phyloP scores from a whole-genome alignment of 2,329 filamentous ascomycete genomes.

The Ciborinia camelliae region DNA sequence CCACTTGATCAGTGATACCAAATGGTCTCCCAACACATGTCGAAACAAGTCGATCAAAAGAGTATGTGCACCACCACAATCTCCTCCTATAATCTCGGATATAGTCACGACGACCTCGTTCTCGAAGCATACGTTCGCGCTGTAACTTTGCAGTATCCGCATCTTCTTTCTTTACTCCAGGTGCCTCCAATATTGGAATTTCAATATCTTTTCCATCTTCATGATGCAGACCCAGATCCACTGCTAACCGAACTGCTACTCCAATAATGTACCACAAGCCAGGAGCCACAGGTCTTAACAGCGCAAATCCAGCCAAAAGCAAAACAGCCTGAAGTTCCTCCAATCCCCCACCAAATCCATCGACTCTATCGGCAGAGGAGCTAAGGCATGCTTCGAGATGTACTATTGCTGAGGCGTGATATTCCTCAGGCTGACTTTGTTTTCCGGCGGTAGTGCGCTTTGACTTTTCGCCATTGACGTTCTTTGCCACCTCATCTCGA shows the following conservation, averaged over 20 bases:
- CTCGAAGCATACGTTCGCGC: constrained; percentile 40
- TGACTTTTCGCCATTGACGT: constrained; percentile 32
- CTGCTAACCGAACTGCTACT: constrained; percentile 82
- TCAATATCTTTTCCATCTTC: constrained; percentile 74
- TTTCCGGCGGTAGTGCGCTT: constrained; percentile 30
- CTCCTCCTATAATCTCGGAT: constrained; percentile 80
- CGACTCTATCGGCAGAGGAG: constrained; percentile 49
- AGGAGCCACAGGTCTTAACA: constrained; percentile 85
- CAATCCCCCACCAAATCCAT: constrained; percentile 77
- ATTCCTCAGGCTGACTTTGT: constrained; percentile 84
- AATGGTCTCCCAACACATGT: constrained; percentile 92
- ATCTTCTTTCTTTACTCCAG: constrained; percentile 38
- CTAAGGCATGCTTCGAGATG: constrained; percentile 84
- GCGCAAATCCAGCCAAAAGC: constrained; percentile 83
- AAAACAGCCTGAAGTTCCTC: constrained; percentile 94
- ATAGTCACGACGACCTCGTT: constrained; percentile 73
- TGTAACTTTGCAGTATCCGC: constrained; percentile 37
- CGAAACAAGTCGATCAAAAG: constrained; percentile 89
- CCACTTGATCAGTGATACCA: constrained; percentile 91
- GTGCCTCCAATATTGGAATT: constrained; percentile 52
- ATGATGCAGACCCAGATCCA: constrained; percentile 88
- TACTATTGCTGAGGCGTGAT: constrained; percentile 90
- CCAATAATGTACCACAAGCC: constrained; percentile 97
- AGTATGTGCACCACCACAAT: constrained; percentile 97
- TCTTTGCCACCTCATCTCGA: constrained; percentile 28